phyloP scores from a whole-genome alignment of 768 basidiomycete genomes.

The Suillus ampliporus region DNA sequence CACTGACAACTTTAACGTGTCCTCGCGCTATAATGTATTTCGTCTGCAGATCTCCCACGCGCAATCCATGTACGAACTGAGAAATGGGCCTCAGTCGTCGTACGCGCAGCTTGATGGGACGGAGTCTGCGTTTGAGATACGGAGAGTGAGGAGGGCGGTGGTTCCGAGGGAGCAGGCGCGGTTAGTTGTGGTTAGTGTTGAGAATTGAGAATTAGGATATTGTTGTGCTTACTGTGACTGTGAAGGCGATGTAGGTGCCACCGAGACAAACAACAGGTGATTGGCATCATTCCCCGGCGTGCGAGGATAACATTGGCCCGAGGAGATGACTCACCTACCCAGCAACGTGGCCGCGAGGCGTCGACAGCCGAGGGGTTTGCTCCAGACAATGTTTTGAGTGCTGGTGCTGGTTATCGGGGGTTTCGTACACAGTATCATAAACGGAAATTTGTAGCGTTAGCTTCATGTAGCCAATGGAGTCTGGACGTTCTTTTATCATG shows the following conservation, averaged over 20 bases:
- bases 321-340: constrained; percentile 7
- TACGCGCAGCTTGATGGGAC: constrained; percentile 12
- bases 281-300: constrained; percentile 23
- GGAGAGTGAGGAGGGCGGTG: constrained; percentile 26
- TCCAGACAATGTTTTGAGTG: not conserved
- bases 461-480: not conserved
- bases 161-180: constrained; percentile 26
- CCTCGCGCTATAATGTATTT: too few relatives aligned
- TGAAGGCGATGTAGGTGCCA: constrained; percentile 26
- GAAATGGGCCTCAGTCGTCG: constrained; percentile 11
- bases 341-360: constrained; percentile 6
- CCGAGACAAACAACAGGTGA: constrained; percentile 20
- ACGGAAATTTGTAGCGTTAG: not conserved
- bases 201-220: not conserved
- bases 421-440: not conserved
- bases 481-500: not conserved
- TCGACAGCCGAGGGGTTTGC: not conserved
- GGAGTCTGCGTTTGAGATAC: constrained; percentile 28
- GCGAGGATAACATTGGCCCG: constrained; percentile 18
- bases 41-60: constrained; percentile 25
- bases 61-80: constrained; percentile 21
- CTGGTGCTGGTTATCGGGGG: not conserved
- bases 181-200: constrained; percentile 25
- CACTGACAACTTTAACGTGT: not conserved
- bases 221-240: constrained; percentile 11